A percentile compares a stretch with the other conserved stretches of the same genome.
These are phyloP conservation scores for Willaertia magna DNA, from an alignment of 208 protist species.

Conservation along the genomic window DNA sequence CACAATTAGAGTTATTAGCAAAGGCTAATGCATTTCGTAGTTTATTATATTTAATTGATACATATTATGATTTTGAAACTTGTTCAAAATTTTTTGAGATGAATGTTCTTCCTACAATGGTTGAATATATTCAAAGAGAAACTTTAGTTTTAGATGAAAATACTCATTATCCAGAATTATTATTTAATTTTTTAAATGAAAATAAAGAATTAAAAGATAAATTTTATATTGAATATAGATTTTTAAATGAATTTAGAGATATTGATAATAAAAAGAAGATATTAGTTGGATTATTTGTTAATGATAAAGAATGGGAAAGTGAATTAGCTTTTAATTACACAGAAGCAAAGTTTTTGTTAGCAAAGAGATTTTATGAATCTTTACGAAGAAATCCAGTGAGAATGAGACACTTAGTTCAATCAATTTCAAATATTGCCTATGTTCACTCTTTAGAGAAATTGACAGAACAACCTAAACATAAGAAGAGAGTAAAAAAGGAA, in stretches of 20 bases:
- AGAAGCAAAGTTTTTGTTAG: not conserved
- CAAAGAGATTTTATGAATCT: not conserved
- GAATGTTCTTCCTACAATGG: not conserved
- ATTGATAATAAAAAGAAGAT: not conserved
- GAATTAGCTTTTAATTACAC: not conserved
- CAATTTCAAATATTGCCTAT: not conserved
- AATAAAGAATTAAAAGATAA: not conserved
- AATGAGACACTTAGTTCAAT: not conserved
- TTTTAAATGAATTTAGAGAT: not conserved
- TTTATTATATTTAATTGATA: not conserved
- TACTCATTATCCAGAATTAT: not conserved
- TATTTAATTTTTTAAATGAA: not conserved
- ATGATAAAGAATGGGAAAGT: not conserved
- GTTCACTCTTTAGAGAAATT: not conserved
- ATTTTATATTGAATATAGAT: not conserved
- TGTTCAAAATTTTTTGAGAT: not conserved
- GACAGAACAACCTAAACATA: not conserved
- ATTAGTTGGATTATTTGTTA: not conserved
- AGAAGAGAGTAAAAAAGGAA: not conserved
- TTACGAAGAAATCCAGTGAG: not conserved
- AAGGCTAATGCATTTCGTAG: not conserved
- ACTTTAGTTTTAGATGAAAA: not conserved
- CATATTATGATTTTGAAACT: not conserved
- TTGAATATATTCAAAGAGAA: not conserved
- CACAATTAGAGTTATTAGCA: not conserved